A percentile compares a stretch with the other conserved stretches of the same genome.
Evolutionary conservation across 73 alveolate genomes (phyloP).

Genomic region (Stentor roeselii): DNA sequence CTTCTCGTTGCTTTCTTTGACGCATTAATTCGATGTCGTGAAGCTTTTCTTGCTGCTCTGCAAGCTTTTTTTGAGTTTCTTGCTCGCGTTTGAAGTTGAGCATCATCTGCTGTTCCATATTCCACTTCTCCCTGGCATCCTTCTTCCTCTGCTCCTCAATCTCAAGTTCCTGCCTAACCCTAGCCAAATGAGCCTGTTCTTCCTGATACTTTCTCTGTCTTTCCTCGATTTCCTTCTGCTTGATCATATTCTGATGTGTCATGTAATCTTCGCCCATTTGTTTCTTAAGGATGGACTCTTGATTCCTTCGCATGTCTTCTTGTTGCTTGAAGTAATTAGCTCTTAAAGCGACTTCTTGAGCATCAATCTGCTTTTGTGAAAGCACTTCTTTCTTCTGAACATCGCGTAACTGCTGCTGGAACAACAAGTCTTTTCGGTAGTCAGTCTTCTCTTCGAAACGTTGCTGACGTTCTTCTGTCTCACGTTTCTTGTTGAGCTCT

Average conservation of each 20-base stretch:
- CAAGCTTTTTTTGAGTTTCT: background rate
- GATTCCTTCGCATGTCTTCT: background rate
- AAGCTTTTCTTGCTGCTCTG: background rate
- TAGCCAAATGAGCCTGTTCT: background rate
- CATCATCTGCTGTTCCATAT: constrained; percentile 15
- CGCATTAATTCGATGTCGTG: constrained; percentile 2
- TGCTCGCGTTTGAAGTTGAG: background rate
- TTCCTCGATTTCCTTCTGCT: background rate
- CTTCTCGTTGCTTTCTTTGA: constrained; percentile 14
- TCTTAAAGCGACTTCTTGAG: background rate
- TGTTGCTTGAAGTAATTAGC: background rate
- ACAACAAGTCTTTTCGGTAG: background rate
- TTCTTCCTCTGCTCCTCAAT: background rate
- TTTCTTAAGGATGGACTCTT: background rate
- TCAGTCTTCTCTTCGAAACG: background rate
- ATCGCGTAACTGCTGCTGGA: background rate
- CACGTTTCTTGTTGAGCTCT: background rate
- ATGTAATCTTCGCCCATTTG: background rate
- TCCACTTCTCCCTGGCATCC: background rate
- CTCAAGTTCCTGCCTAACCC: background rate
- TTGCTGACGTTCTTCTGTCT: background rate
- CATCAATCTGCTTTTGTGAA: background rate
- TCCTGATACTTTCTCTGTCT: background rate
- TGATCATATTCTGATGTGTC: background rate
- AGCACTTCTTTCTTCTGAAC: background rate